Conservation (phyloP, 2,329 filamentous ascomycete genomes). For the Trichoderma harzianum region DNA sequence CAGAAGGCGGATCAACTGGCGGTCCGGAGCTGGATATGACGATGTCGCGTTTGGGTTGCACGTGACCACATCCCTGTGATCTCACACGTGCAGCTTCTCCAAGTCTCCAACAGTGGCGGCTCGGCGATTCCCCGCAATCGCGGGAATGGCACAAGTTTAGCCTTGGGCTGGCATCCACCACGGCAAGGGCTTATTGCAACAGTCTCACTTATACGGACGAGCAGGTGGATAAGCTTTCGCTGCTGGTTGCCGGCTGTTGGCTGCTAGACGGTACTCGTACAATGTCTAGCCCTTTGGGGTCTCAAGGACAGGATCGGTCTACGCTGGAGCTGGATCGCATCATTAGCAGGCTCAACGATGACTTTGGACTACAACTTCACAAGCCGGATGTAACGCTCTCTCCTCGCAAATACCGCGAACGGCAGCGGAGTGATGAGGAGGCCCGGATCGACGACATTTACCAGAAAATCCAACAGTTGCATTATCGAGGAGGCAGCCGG, state of each 20-base stretch:
- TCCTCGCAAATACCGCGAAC: slow-evolving; percentile 25
- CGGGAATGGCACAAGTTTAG: slow-evolving; percentile 2
- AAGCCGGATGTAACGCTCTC: slow-evolving; percentile 26
- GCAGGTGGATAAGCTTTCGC: not conserved
- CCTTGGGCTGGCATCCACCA: not conserved
- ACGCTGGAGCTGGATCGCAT: slow-evolving; percentile 22
- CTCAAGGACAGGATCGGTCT: not conserved
- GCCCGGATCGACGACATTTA: slow-evolving; percentile 26
- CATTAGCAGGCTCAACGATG: slow-evolving; percentile 27
- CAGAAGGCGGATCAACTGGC: slow-evolving; percentile 9
- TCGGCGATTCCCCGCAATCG: slow-evolving; percentile 10
- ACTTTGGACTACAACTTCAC: slow-evolving; percentile 27
- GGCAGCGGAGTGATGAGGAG: slow-evolving; percentile 25
- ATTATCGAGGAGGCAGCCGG: slow-evolving; percentile 21
- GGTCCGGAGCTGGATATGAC: not conserved
- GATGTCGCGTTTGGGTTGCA: not conserved
- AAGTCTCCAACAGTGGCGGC: not conserved
- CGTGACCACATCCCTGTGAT: not conserved
- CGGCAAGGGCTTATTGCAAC: not conserved
- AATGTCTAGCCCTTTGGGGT: not conserved
- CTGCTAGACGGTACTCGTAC: not conserved
- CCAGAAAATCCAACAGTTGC: slow-evolving; percentile 22
- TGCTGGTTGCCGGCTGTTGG: not conserved
- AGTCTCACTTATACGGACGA: not conserved
- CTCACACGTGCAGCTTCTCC: not conserved